Evolutionary conservation across 495 filamentous ascomycete species (phyloP).

Genomic region (Neurospora sublineolata): DNA sequence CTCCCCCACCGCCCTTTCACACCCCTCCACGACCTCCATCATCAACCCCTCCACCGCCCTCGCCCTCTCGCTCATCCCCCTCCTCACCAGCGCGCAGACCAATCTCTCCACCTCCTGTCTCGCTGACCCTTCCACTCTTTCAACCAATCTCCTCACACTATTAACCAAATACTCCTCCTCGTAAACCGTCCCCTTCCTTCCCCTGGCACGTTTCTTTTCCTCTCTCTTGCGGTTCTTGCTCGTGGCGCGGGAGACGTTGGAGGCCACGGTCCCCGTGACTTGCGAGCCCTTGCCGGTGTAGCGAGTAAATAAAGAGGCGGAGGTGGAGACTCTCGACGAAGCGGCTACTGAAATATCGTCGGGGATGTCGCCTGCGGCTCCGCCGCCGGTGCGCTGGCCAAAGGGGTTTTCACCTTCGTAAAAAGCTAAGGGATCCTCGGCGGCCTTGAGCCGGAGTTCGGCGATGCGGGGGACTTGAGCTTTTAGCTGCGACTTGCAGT

Average conservation of each 20-base stretch:
- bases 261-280: slow-evolving; percentile 53
- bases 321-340: slow-evolving; percentile 65
- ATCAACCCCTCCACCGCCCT: slow-evolving; percentile 61
- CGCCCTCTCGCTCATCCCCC: slow-evolving; percentile 80
- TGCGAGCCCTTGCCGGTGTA: slow-evolving; percentile 60
- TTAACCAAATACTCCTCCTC: slow-evolving; percentile 95
- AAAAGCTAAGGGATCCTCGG: slow-evolving; percentile 68
- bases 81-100: slow-evolving; percentile 59
- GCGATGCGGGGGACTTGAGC: slow-evolving; percentile 75
- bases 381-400: slow-evolving; percentile 20
- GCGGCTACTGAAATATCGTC: slow-evolving; percentile 89
- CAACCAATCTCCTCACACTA: slow-evolving; percentile 70
- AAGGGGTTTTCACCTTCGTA: slow-evolving; percentile 54
- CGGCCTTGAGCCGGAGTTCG: slow-evolving; percentile 70
- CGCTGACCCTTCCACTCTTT: slow-evolving; percentile 58
- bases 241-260: slow-evolving; percentile 57
- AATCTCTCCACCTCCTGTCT: slow-evolving; percentile 57
- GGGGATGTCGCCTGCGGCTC: slow-evolving; percentile 56
- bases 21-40: slow-evolving; percentile 59
- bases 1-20: slow-evolving; percentile 49
- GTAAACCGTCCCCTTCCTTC: slow-evolving; percentile 92
- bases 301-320: slow-evolving; percentile 74
- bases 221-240: slow-evolving; percentile 74
- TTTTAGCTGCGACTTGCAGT: slow-evolving; percentile 73
- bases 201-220: slow-evolving; percentile 87